Base-by-base conservation (phyloP, 345 rosid species). In the Ceriops zippeliana region DNA sequence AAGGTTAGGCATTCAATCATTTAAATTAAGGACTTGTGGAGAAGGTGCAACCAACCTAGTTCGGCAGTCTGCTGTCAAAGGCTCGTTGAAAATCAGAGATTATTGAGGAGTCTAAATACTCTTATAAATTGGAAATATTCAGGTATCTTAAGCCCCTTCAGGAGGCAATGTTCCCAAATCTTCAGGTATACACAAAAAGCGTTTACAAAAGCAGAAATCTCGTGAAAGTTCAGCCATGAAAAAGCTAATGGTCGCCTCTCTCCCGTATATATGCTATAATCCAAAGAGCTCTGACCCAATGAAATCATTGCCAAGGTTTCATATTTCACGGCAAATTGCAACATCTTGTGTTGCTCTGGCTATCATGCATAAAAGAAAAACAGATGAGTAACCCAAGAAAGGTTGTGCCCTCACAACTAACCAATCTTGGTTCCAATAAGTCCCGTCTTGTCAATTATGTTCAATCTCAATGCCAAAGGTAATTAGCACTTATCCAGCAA, bases 401-500 rank as follows among this genome's bases (percentile, higher is more conserved):
- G 38, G 10, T 24, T 0, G 42, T 37, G 42, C 10, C 42, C 42
- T 9, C 42, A 37, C 42, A 7, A 9, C 42, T 37, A 37, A 37
- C 22, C 31, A 20, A 20, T 8, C 16, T 63, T 34, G 26, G 15
- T n/a, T 4, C 24, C 24, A 22, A 22, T 22, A 22, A 22, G 24
- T 22, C 24, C 24, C 24, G 24, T 22, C 24, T 22, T 22, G 24
- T 22, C 62, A 8, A 20, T 30, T 53, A 27, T 52, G 10, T 49
- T 53, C 8, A 7, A 37, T 46, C 11, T 9, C 28, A 24, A 27
- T 62, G 21, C 16, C 7, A 19, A 16, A 28, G 20, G 28, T 15
- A 15, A 5, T 35, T 49, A 8, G 7, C 26, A 34, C 22, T 59
- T 74, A 57, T 27, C 68, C 22, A 7, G 72, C 57, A 49, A 86